phyloP scores from a whole-genome alignment of 73 alveolate species.

The Paramecium tetraurelia region DNA sequence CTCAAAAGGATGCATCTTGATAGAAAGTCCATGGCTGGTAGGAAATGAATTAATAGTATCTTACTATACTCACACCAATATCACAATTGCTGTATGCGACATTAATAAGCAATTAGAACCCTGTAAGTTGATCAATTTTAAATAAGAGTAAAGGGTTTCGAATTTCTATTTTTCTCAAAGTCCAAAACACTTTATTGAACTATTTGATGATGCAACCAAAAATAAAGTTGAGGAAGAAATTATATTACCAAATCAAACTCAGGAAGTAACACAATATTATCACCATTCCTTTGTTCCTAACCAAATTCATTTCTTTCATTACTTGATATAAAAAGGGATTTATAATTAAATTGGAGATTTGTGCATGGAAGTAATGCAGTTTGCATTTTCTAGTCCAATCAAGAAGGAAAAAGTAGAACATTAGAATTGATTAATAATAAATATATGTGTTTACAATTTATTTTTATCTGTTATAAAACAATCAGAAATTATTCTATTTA shows the following conservation, averaged over 20 bases:
- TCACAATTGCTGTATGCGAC: slow-evolving; percentile 11
- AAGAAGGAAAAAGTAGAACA: background rate
- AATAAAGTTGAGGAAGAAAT: background rate
- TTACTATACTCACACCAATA: background rate
- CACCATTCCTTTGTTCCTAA: background rate
- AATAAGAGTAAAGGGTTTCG: background rate
- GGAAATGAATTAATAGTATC: background rate
- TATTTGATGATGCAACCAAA: background rate
- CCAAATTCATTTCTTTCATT: background rate
- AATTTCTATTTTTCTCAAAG: background rate
- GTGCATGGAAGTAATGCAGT: background rate
- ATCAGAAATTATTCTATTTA: background rate
- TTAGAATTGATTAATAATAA: background rate
- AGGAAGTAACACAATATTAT: background rate
- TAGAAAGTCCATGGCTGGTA: background rate
- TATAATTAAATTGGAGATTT: background rate
- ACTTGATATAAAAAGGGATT: background rate
- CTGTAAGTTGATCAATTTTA: background rate
- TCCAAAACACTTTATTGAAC: background rate
- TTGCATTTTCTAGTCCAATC: background rate
- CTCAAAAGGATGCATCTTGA: background rate
- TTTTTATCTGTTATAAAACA: too few relatives aligned
- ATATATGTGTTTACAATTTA: background rate
- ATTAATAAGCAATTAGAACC: background rate
- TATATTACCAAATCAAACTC: background rate